Evolutionary conservation across 306 rosid genomes (phyloP).

Genomic region (Cicer chorassanicum): DNA sequence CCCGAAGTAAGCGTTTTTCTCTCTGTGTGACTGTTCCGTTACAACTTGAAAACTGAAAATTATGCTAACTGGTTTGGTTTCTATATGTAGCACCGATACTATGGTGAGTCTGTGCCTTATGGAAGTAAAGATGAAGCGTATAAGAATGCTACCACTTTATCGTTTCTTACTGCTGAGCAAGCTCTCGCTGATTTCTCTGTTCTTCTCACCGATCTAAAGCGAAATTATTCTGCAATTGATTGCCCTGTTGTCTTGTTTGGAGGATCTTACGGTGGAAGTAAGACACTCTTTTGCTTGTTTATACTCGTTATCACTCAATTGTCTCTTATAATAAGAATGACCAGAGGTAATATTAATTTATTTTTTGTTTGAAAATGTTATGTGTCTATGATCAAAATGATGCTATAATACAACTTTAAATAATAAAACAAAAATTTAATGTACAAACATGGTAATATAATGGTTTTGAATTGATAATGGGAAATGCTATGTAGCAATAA

Average conservation of each 20-base stretch:
- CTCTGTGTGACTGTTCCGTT: neutral
- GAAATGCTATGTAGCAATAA: too few species aligned
- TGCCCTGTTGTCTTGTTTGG: constrained; percentile 88
- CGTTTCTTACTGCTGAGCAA: constrained; percentile 75
- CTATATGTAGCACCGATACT: constrained; percentile 70
- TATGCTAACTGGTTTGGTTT: neutral
- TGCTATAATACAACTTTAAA: neutral
- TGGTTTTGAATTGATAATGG: neutral
- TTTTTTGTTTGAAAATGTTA: neutral
- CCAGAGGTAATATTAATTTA: neutral
- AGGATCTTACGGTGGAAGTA: constrained; percentile 96
- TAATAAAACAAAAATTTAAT: neutral
- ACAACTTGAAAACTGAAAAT: neutral
- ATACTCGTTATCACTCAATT: too few species aligned
- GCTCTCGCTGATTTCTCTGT: constrained; percentile 81
- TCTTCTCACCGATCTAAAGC: constrained; percentile 64
- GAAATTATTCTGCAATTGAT: constrained; percentile 57
- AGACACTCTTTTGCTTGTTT: constrained; percentile 20
- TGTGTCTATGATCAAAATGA: neutral
- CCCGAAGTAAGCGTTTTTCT: constrained; percentile 62
- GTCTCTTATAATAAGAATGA: too few species aligned
- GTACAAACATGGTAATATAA: neutral
- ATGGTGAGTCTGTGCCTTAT: constrained; percentile 76
- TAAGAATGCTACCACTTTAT: constrained; percentile 67
- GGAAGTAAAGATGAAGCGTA: constrained; percentile 72